phyloP scores from a whole-genome alignment of 371 early-diverging fungal species.

The Rhizomucor miehei region DNA sequence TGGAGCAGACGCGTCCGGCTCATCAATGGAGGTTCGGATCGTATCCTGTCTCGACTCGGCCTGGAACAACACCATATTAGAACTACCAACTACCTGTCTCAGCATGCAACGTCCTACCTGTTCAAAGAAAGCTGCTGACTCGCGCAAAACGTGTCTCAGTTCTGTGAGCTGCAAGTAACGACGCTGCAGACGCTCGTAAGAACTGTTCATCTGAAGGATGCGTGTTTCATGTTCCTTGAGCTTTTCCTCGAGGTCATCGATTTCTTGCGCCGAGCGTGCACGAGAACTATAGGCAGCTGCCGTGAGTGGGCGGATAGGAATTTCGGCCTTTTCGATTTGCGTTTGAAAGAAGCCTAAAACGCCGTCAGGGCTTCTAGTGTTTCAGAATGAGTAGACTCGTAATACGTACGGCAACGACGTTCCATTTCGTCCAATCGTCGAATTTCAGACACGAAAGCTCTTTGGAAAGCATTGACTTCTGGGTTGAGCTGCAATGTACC shows the following conservation, averaged over 20 bases:
- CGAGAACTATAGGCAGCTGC: slow-evolving; percentile 56
- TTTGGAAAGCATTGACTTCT: slow-evolving; percentile 94
- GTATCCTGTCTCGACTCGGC: slow-evolving; percentile 58
- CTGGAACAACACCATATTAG: slow-evolving; percentile 41
- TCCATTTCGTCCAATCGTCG: slow-evolving; percentile 92
- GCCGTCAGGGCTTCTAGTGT: slow-evolving; percentile 8
- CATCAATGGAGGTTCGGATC: slow-evolving; percentile 54
- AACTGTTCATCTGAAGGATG: slow-evolving; percentile 82
- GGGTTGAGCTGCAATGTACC: slow-evolving; percentile 81
- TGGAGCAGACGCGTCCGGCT: slow-evolving; percentile 57
- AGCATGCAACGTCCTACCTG: too few species aligned
- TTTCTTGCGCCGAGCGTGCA: slow-evolving; percentile 85
- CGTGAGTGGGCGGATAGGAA: slow-evolving; percentile 60
- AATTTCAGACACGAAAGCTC: slow-evolving; percentile 93
- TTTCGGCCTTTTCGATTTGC: slow-evolving; percentile 80
- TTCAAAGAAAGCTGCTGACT: slow-evolving; percentile 81
- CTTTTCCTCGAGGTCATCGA: slow-evolving; percentile 89
- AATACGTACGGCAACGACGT: slow-evolving; percentile 81
- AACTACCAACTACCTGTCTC: too few species aligned
- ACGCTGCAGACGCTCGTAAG: slow-evolving; percentile 84
- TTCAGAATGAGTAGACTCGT: slow-evolving; percentile 63
- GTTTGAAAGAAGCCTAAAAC: slow-evolving; percentile 71
- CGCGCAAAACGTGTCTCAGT: slow-evolving; percentile 85
- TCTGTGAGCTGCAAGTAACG: slow-evolving; percentile 87
- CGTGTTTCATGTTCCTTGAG: slow-evolving; percentile 81